phyloP scores from a whole-genome alignment of 2,329 filamentous ascomycete genomes.

The Colletotrichum orbiculare region DNA sequence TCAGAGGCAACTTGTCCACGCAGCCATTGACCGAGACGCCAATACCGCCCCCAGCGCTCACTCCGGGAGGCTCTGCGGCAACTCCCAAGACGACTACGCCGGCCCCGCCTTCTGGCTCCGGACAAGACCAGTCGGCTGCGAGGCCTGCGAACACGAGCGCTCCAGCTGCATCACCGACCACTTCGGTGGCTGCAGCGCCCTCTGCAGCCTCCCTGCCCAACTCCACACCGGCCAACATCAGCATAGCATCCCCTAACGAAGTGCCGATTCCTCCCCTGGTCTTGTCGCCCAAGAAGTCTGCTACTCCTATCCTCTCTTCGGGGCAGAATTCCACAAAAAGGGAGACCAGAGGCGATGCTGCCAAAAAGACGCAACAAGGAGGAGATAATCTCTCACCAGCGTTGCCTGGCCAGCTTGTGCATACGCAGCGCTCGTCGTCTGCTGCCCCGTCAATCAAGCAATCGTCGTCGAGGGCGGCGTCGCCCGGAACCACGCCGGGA shows the following conservation, averaged over 20 bases:
- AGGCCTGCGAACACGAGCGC: slow-evolving; percentile 27
- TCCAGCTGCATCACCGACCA: slow-evolving; percentile 31
- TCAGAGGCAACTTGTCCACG: slow-evolving; percentile 44
- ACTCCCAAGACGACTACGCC: slow-evolving; percentile 46
- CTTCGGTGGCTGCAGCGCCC: slow-evolving; percentile 16
- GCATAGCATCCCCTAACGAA: slow-evolving; percentile 51
- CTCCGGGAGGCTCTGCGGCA: slow-evolving; percentile 40
- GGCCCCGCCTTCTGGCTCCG: slow-evolving; percentile 42
- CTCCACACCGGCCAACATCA: slow-evolving; percentile 48
- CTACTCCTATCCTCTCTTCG: slow-evolving; percentile 51
- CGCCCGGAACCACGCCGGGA: slow-evolving; percentile 50
- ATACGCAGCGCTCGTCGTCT: slow-evolving; percentile 37
- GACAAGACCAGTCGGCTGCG: slow-evolving; percentile 31
- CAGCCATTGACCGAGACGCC: slow-evolving; percentile 36
- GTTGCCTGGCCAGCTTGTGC: slow-evolving; percentile 33
- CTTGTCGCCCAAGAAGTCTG: slow-evolving; percentile 45
- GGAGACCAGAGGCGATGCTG: slow-evolving; percentile 57
- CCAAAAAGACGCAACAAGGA: slow-evolving; percentile 52
- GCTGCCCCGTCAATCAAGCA: slow-evolving; percentile 43
- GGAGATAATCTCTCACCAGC: slow-evolving; percentile 6
- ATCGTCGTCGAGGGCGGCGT: slow-evolving; percentile 48
- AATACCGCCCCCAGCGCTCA: slow-evolving; percentile 45
- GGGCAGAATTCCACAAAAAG: slow-evolving; percentile 49
- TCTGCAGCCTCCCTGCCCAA: slow-evolving; percentile 39
- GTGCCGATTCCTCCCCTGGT: slow-evolving; percentile 53